Evolutionary conservation across 768 basidiomycete species (phyloP), one percentile per base, ranked within the genome.

Genomic region (Cytidiella melzeri): DNA sequence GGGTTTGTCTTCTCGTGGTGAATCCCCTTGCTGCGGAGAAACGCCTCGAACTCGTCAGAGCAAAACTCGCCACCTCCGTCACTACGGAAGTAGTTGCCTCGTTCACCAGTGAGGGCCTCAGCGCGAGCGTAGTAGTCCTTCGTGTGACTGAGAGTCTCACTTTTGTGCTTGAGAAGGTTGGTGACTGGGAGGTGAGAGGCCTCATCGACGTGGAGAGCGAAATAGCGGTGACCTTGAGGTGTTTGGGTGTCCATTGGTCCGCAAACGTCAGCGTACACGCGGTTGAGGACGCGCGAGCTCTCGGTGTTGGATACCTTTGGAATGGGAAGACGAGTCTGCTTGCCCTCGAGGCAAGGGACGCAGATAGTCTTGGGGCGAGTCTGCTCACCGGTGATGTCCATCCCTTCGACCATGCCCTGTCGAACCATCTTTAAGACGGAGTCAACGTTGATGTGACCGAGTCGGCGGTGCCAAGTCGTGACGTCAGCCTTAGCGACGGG

Each of bases 201-300:
- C 47, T 70, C 66, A 0, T 61, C 68, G 50, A 65, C 67, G 0
- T 53, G 48, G 23, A 54, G n/a, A n/a, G n/a, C 39, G 19, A 50
- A 61, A 48, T 67, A 67, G 6, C 23, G 13, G 11, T 51, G 36
- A 3, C 57, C 50, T 1, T 60, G 56, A 7, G 57, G 47, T 0
- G 62, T 67, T 10, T 47, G 37, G 0, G 68, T 55, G 0, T 59
- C 64, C 0, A 71, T 63, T 4, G 72, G 74, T 18, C 73, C 74
- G 72, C 75, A 78, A 0, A 77, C 28, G 51, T 79, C 70, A 1
- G 62, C 55, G 52, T 74, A 66, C 7, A 75, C 47, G 19, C 67
- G 61, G 1, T 66, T 64, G 10, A 71, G 66, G 51, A 73, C 0
- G 58, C 53, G 4, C 55, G 38, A n/a, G n/a, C n/a, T n/a, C n/a